These are phyloP conservation scores for Syzygium oleosum DNA, from an alignment of 345 rosid species.

Conservation along the genomic window DNA sequence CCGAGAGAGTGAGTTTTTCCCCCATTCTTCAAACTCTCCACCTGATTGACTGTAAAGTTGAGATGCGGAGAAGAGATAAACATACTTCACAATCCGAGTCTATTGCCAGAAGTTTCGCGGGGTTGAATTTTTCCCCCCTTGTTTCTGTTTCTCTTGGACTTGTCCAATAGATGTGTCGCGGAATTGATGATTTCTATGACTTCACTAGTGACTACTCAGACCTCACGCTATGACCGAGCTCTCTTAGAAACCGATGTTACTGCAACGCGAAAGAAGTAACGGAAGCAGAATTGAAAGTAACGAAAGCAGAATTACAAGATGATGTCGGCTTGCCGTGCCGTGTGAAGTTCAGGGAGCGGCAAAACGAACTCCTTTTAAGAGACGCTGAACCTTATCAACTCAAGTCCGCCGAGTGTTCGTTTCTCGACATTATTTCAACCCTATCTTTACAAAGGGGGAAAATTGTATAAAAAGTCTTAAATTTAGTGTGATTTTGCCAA, in stretches of 20 bases:
- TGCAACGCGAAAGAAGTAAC: neutral
- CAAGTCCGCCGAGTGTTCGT: neutral
- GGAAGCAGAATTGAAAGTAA: neutral
- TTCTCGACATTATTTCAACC: neutral
- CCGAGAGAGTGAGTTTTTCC: conserved; percentile 38
- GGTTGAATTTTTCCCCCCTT: neutral
- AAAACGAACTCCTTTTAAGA: neutral
- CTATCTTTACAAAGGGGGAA: neutral
- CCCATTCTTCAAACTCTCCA: neutral
- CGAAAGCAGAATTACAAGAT: neutral
- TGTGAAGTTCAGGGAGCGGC: neutral
- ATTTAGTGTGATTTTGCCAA: too few relatives aligned
- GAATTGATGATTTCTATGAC: neutral
- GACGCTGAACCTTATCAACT: neutral
- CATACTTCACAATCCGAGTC: neutral
- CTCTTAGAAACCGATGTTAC: neutral
- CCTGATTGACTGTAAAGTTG: neutral
- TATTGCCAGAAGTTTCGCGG: neutral
- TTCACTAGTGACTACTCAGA: neutral
- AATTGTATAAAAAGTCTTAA: too few relatives aligned
- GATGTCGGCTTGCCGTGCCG: neutral
- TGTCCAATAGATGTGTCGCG: neutral
- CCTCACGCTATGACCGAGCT: neutral
- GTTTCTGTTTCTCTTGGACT: neutral
- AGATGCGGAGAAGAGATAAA: neutral